Percentiles rank a stretch among this genome's conserved stretches.
Evolutionary conservation across 352 stramenopile species (phyloP).

Genomic region (Globisporangium orthogonon): DNA sequence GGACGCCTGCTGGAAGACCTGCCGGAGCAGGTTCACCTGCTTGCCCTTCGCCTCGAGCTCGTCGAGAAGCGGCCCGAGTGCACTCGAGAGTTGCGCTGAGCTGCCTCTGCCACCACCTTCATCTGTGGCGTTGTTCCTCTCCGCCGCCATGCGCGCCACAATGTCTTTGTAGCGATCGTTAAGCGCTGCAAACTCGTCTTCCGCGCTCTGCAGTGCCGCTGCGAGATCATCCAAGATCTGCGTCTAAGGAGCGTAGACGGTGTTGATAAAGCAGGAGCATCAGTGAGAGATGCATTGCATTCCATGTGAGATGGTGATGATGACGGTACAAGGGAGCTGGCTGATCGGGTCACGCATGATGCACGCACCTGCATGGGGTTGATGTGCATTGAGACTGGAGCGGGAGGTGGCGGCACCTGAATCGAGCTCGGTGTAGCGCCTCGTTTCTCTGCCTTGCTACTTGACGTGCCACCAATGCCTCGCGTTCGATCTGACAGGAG

Average conservation of each 20-base stretch:
- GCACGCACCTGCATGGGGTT: slow-evolving; percentile 48
- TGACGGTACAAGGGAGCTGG: too few relatives aligned
- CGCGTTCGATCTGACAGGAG: slow-evolving; percentile 10
- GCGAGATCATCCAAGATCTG: slow-evolving; percentile 60
- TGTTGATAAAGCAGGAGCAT: neutral
- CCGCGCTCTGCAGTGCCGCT: slow-evolving; percentile 24
- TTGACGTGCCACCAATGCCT: neutral
- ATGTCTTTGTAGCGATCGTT: slow-evolving; percentile 35
- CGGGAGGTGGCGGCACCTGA: slow-evolving; percentile 19
- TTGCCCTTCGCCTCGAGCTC: slow-evolving; percentile 62
- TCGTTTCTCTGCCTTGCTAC: neutral
- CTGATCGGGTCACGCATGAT: neutral
- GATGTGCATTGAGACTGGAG: slow-evolving; percentile 24
- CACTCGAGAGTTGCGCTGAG: slow-evolving; percentile 31
- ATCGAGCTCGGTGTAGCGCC: slow-evolving; percentile 29
- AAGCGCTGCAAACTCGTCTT: slow-evolving; percentile 40
- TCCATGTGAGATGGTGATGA: too few relatives aligned
- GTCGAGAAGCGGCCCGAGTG: slow-evolving; percentile 40
- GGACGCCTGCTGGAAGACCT: slow-evolving; percentile 48
- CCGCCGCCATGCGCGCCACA: slow-evolving; percentile 31
- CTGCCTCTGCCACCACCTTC: neutral
- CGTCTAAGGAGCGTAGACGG: slow-evolving; percentile 11
- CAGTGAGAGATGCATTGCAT: neutral
- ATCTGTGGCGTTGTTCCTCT: slow-evolving; percentile 2
- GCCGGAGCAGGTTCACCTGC: slow-evolving; percentile 59